Conservation (phyloP, 176 grass and related monocot genomes). For the Secale cereale region DNA sequence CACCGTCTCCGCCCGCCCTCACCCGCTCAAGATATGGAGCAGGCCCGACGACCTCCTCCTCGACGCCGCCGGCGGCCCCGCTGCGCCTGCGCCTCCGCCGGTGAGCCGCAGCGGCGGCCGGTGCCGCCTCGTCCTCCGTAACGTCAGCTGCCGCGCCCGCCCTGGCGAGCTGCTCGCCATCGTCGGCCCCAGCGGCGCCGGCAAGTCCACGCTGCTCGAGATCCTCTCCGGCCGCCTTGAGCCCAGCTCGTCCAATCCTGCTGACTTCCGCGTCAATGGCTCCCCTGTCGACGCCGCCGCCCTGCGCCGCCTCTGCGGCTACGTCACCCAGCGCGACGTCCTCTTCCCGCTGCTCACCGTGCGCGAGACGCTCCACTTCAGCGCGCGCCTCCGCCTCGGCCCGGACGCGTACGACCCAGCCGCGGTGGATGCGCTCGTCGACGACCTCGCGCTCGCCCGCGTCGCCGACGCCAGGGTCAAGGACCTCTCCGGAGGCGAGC, state of each 20-base stretch:
- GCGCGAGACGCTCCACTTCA: constrained; percentile 62
- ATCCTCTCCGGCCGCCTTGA: constrained; percentile 53
- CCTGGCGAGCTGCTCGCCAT: constrained; percentile 63
- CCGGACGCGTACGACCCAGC: constrained; percentile 1
- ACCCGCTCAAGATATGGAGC: constrained; percentile 67
- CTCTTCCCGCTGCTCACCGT: constrained; percentile 76
- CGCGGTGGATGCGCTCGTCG: constrained; percentile 48
- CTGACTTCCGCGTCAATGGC: constrained; percentile 38
- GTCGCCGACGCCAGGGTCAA: constrained; percentile 49
- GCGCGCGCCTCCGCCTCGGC: constrained; percentile 56
- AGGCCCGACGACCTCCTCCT: constrained; percentile 38
- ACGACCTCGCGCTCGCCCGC: constrained; percentile 44
- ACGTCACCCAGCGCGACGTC: constrained; percentile 64
- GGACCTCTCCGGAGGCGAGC: constrained; percentile 66
- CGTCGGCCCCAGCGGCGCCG: constrained; percentile 66
- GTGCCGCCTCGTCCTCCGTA: constrained; percentile 46
- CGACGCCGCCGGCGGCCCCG: background rate
- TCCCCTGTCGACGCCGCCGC: constrained; percentile 29
- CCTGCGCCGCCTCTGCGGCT: constrained; percentile 47
- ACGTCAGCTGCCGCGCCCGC: constrained; percentile 52
- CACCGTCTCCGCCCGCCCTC: constrained; percentile 23
- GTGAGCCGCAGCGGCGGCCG: background rate
- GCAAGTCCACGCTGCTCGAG: constrained; percentile 74
- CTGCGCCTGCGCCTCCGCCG: background rate
- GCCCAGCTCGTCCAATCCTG: background rate